Percentiles rank a stretch among this genome's conserved stretches.
Conservation (phyloP, 106 monocot genomes). For the Acorus gramineus region DNA sequence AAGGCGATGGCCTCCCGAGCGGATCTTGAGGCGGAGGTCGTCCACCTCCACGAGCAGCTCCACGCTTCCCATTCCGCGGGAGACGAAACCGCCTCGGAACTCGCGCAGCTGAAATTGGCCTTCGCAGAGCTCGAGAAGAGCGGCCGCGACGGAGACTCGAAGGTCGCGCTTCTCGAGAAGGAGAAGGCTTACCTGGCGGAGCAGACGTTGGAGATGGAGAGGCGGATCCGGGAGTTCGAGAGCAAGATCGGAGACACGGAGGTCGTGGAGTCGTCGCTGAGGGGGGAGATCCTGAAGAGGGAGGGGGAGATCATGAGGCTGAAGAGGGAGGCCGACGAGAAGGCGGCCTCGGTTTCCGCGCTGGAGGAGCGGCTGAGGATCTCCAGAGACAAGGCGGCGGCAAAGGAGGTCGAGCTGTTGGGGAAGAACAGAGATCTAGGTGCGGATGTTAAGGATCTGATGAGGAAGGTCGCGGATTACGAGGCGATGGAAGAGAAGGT, state of each 20-base stretch:
- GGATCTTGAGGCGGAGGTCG: constrained; percentile 19
- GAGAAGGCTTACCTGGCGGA: neutral
- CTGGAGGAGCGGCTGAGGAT: neutral
- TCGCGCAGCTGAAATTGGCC: neutral
- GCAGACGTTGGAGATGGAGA: neutral
- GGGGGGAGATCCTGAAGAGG: neutral
- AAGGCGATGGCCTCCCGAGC: constrained; percentile 13
- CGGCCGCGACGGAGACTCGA: neutral
- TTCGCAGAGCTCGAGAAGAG: neutral
- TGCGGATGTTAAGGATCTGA: neutral
- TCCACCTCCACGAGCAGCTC: constrained; percentile 19
- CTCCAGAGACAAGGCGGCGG: neutral
- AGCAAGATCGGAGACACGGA: neutral
- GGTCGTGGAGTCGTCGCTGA: too few relatives aligned
- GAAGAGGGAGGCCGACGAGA: neutral
- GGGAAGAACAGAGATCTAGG: constrained; percentile 1
- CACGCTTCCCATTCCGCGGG: constrained; percentile 5
- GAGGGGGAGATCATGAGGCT: neutral
- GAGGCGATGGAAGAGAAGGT: constrained; percentile 1
- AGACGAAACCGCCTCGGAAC: constrained; percentile 11
- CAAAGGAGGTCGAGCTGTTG: neutral
- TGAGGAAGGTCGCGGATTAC: neutral
- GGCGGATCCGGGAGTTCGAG: neutral
- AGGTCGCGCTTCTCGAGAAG: neutral
- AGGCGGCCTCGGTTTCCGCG: neutral